A percentile compares a stretch with the other conserved stretches of the same genome.
phyloP scores from a whole-genome alignment of 2,329 filamentous ascomycete genomes.

The Penicillium griseofulvum region DNA sequence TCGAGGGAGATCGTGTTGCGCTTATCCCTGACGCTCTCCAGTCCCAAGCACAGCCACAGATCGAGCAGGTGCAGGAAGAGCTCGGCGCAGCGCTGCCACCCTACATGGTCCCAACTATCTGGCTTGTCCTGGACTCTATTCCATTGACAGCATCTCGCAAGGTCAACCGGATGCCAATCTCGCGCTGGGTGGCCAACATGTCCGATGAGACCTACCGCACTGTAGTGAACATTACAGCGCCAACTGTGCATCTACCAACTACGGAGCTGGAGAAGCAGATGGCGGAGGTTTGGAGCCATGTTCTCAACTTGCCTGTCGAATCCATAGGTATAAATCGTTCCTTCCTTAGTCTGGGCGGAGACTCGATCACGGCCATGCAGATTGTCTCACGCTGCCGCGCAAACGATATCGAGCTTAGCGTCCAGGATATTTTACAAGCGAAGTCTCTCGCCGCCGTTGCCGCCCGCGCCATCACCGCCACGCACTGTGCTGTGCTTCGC shows the following conservation, averaged over 20 bases:
- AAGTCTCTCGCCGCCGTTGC: neutral
- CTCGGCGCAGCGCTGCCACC: neutral
- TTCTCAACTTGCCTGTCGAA: conserved; percentile 3
- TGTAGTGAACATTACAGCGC: neutral
- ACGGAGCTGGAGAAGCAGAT: neutral
- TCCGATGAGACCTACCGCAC: neutral
- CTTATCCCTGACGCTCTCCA: neutral
- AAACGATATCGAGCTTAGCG: conserved; percentile 15
- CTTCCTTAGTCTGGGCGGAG: conserved; percentile 4
- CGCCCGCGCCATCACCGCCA: neutral
- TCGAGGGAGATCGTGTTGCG: neutral
- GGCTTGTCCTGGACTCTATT: neutral
- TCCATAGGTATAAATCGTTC: neutral
- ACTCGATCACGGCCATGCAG: conserved; percentile 11
- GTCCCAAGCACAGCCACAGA: neutral
- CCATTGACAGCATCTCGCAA: neutral
- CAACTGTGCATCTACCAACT: neutral
- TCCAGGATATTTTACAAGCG: conserved; percentile 18
- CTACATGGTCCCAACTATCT: neutral
- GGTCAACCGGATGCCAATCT: neutral
- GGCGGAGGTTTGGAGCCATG: neutral
- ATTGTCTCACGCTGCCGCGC: conserved; percentile 7
- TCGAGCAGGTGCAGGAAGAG: neutral
- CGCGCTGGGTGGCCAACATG: conserved; percentile 7
- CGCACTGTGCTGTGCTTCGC: neutral